A percentile compares a stretch with the other conserved stretches of the same genome.
These are phyloP conservation scores for Heterobasidion occidentale DNA, from an alignment of 1,284 basidiomycete genomes.

Conservation along the genomic window DNA sequence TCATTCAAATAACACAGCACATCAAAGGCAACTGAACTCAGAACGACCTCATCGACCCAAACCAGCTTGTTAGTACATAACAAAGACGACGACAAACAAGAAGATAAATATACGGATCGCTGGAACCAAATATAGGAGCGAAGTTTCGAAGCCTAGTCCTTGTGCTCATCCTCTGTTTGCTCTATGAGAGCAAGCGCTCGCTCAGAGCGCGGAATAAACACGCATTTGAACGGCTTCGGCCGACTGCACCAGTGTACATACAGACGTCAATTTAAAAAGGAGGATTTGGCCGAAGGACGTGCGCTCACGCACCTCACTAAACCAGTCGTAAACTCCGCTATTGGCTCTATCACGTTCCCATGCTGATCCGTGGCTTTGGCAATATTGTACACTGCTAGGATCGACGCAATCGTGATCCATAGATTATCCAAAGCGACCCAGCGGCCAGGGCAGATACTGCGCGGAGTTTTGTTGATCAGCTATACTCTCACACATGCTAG, in stretches of 20 bases:
- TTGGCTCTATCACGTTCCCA: slow-evolving; percentile 31
- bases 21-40: too few relatives aligned
- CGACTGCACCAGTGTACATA: slow-evolving; percentile 19
- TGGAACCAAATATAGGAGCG: too few relatives aligned
- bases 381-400: slow-evolving; percentile 35
- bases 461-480: too few relatives aligned
- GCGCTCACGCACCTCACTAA: slow-evolving; percentile 30
- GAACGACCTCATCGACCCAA: too few relatives aligned
- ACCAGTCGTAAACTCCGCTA: slow-evolving; percentile 31
- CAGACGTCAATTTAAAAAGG: too few relatives aligned
- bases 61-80: too few relatives aligned
- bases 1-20: too few relatives aligned
- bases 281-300: too few relatives aligned
- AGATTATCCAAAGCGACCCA: slow-evolving; percentile 35
- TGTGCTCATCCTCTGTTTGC: neutral
- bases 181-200: neutral
- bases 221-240: neutral
- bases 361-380: slow-evolving; percentile 29
- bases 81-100: too few relatives aligned
- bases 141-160: too few relatives aligned
- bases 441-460: slow-evolving; percentile 38
- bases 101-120: too few relatives aligned
- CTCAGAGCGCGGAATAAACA: neutral
- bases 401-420: slow-evolving; percentile 40
- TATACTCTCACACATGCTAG: neutral